Base-by-base conservation (phyloP, 2,329 filamentous ascomycete species). In the Teratosphaeria destructans region DNA sequence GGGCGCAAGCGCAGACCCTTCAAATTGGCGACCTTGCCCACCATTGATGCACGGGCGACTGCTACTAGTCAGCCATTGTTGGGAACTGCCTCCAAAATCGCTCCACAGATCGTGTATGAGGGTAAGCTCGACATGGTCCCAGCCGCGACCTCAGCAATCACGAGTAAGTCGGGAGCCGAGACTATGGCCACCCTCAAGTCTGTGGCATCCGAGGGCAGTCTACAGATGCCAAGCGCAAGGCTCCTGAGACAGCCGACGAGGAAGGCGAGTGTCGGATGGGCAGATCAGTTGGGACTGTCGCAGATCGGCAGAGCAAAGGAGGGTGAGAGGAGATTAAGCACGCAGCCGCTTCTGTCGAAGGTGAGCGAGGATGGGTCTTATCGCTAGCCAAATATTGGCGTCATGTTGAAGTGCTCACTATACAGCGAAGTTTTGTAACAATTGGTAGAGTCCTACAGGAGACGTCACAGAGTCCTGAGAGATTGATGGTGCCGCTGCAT, bases 1-100 rank as follows among this genome's bases (percentile, higher is more conserved):
- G 72, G 74, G 3, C 52, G 56, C 26, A 59, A 56, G 26, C 43
- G 10, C 5, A 32, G n/a, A 14, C 16, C 29, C n/a, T 32, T 49
- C 34, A 59, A 35, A n/a, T 10, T 49, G 6, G 43, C 43, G 19
- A 49, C 6, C 5, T 49, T 49, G 43, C 43, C 43, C n/a, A 19
- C n/a, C 2, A 10, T n/a, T 8, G 16, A n/a, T 19, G n/a, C 43
- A 49, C 16, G 43, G 19, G 19, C 43, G 6, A n/a, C 43, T 10
- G 43, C n/a, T 23, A 19, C n/a, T 23, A 19, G 43, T 49, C 43
- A 19, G 43, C 43, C 43, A 49, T 12, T 39, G 16, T 2, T n/a
- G 34, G 49, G 35, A 27, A 57, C 35, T n/a, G 37, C 27, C 23
- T 49, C 19, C 19, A 58, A 37, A 29, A 23, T 27, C 8, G 55